phyloP scores from a whole-genome alignment of 306 rosid genomes.

The Fragaria ananassa region DNA sequence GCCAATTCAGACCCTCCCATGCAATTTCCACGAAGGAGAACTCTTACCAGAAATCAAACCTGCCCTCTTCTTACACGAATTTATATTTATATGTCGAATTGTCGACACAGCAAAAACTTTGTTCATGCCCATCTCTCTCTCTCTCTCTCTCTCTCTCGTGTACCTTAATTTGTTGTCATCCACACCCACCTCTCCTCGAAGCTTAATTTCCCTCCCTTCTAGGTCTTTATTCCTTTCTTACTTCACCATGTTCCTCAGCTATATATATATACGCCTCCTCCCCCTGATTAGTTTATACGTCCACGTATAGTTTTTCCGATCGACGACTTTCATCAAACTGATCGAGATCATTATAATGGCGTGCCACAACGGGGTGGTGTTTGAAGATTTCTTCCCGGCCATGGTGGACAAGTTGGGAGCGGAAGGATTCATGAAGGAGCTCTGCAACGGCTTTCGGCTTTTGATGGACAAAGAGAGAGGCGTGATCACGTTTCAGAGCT shows the following conservation, averaged over 20 bases:
- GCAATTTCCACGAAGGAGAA: constrained; percentile 58
- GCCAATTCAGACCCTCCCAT: constrained; percentile 31
- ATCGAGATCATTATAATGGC: constrained; percentile 34
- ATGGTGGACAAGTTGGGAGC: constrained; percentile 79
- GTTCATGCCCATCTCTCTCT: neutral
- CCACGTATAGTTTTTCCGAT: neutral
- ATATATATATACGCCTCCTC: neutral
- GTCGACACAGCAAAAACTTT: neutral
- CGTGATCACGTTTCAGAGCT: constrained; percentile 71
- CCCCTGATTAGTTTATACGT: neutral
- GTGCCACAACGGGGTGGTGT: constrained; percentile 38
- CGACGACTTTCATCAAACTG: neutral
- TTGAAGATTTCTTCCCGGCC: constrained; percentile 72
- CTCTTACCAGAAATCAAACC: constrained; percentile 3
- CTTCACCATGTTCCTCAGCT: neutral
- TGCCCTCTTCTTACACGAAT: neutral
- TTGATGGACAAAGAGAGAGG: constrained; percentile 62
- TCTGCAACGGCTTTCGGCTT: constrained; percentile 64
- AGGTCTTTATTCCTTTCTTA: neutral
- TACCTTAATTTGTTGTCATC: constrained; percentile 19
- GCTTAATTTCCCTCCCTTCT: neutral
- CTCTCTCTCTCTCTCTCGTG: constrained; percentile 13
- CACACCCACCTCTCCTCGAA: constrained; percentile 26
- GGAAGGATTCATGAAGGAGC: constrained; percentile 78
- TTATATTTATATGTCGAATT: neutral